These are phyloP conservation scores for Fusarium beomiforme DNA, from an alignment of 2,329 filamentous ascomycete genomes.

Conservation along the genomic window DNA sequence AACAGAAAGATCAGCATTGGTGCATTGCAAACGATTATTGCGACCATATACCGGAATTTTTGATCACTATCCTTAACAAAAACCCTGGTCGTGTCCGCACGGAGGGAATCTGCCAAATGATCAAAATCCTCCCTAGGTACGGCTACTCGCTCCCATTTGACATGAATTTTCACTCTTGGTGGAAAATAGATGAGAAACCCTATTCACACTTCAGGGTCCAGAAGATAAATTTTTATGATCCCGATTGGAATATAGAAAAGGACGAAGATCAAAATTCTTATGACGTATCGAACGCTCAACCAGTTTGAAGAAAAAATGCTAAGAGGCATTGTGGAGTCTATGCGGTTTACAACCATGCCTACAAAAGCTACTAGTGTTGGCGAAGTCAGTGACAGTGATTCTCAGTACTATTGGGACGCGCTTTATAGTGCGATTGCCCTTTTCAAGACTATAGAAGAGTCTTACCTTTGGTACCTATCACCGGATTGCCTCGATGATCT, in stretches of 20 bases:
- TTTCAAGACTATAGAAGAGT: neutral
- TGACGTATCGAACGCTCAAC: neutral
- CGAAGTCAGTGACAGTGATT: neutral
- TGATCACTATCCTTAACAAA: neutral
- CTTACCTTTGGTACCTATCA: too few species aligned
- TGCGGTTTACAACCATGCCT: neutral
- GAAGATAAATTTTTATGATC: too few species aligned
- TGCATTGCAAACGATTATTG: rapidly evolving
- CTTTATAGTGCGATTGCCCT: neutral
- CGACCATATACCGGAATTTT: neutral
- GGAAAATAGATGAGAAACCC: neutral
- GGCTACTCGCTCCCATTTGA: neutral
- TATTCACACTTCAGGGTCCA: neutral
- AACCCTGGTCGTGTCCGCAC: neutral
- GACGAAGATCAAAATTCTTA: neutral
- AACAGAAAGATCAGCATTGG: neutral
- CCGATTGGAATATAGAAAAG: too few species aligned
- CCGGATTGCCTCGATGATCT: too few species aligned
- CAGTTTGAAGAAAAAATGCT: neutral
- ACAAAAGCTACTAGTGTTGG: neutral
- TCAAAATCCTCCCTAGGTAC: neutral
- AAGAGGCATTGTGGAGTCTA: rapidly evolving
- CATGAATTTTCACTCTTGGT: neutral
- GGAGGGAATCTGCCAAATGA: conserved; percentile 1
- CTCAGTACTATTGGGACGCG: neutral